These are phyloP conservation scores for Mucor piriformis DNA, from an alignment of 371 early-diverging fungal genomes.

Conservation along the genomic window DNA sequence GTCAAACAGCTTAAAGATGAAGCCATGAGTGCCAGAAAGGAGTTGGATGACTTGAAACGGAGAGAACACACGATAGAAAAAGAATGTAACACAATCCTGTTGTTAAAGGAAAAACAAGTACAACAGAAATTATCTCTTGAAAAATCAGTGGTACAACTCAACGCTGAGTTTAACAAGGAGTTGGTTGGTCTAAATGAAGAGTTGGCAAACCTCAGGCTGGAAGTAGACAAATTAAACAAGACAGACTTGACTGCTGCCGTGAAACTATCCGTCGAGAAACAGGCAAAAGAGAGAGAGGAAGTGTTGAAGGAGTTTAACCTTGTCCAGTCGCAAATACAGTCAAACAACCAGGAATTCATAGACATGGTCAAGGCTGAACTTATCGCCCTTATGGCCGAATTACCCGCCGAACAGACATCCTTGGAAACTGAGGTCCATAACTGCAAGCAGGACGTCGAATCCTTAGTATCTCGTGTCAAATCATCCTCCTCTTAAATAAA, in stretches of 20 bases:
- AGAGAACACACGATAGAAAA: slow-evolving; percentile 31
- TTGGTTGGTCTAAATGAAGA: slow-evolving; percentile 18
- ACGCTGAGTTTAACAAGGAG: slow-evolving; percentile 29
- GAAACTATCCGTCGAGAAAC: slow-evolving; percentile 20
- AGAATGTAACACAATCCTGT: slow-evolving; percentile 26
- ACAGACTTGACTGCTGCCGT: slow-evolving; percentile 14
- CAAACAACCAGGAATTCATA: slow-evolving; percentile 20
- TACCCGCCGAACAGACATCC: not conserved
- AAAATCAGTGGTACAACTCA: slow-evolving; percentile 27
- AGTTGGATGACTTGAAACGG: slow-evolving; percentile 39
- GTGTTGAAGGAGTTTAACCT: slow-evolving; percentile 8
- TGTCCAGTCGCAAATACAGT: slow-evolving; percentile 17
- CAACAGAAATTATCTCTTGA: slow-evolving; percentile 28
- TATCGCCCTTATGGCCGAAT: not conserved
- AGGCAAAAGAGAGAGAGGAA: slow-evolving; percentile 19
- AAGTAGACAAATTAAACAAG: slow-evolving; percentile 13
- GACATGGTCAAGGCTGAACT: slow-evolving; percentile 14
- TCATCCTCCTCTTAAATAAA: not conserved
- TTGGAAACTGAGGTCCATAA: slow-evolving; percentile 18
- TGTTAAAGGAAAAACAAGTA: slow-evolving; percentile 26
- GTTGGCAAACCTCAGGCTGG: slow-evolving; percentile 18
- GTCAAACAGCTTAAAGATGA: slow-evolving; percentile 46
- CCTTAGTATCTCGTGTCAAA: slow-evolving; percentile 26
- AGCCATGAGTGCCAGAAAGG: slow-evolving; percentile 41
- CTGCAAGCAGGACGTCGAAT: slow-evolving; percentile 36